These are phyloP conservation scores for Volvox reticuliferus DNA, from an alignment of 139 green algal species.

Conservation along the genomic window DNA sequence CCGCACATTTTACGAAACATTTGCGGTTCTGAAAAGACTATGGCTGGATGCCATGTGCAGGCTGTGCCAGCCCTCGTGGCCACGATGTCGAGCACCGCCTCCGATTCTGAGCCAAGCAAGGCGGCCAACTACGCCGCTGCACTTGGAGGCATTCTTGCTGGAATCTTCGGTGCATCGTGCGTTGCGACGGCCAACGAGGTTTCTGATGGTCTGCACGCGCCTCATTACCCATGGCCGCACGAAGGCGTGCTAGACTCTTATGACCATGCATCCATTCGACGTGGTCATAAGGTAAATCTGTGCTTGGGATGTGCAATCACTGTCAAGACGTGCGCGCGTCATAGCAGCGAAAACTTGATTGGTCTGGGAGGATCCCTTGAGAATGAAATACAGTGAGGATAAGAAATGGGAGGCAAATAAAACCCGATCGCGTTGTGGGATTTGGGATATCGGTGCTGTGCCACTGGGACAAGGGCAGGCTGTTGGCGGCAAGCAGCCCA, in stretches of 20 bases:
- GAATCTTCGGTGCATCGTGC: slow-evolving; percentile 58
- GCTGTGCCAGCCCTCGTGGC: slow-evolving; percentile 32
- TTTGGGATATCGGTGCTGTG: too few relatives aligned
- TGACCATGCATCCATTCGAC: slow-evolving; percentile 94
- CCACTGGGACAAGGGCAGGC: too few relatives aligned
- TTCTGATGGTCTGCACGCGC: slow-evolving; percentile 92
- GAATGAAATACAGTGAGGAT: too few relatives aligned
- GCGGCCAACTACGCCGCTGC: slow-evolving; percentile 53
- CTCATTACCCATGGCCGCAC: slow-evolving; percentile 93
- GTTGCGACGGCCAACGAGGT: slow-evolving; percentile 77
- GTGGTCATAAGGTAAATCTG: slow-evolving; percentile 84
- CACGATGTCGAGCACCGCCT: slow-evolving; percentile 39
- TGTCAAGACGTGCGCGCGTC: too few relatives aligned
- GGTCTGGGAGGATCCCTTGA: too few relatives aligned
- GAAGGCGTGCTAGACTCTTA: slow-evolving; percentile 92
- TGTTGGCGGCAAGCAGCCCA: too few relatives aligned
- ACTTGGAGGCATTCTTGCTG: slow-evolving; percentile 53
- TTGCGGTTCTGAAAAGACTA: neutral
- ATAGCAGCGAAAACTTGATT: too few relatives aligned
- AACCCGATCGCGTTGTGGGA: too few relatives aligned
- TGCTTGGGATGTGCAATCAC: too few relatives aligned
- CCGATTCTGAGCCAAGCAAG: slow-evolving; percentile 43
- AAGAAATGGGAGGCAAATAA: too few relatives aligned
- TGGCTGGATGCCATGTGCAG: slow-evolving; percentile 3
- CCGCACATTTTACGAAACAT: neutral